Percentiles rank a stretch among this genome's conserved stretches.
phyloP scores from a whole-genome alignment of 176 grass and related monocot genomes.

The Juncus inflexus region DNA sequence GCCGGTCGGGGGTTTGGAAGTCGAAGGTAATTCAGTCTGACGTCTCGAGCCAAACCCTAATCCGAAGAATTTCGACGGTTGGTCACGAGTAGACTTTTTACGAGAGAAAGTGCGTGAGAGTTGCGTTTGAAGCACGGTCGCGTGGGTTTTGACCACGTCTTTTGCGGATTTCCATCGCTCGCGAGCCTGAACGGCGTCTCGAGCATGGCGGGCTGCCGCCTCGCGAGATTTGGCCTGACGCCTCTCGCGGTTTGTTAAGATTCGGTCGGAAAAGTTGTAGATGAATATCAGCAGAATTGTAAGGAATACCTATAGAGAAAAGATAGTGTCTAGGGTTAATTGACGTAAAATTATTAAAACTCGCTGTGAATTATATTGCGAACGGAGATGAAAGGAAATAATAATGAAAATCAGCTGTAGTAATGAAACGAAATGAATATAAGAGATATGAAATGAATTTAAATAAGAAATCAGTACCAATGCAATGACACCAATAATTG shows the following conservation, averaged over 20 bases:
- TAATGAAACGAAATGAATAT: neutral
- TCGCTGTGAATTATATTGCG: too few relatives aligned
- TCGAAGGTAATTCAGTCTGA: neutral
- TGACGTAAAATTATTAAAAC: too few relatives aligned
- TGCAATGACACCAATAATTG: constrained; percentile 79
- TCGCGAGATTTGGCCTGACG: constrained; percentile 89
- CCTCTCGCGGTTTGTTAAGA: constrained; percentile 71
- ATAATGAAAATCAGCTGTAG: too few relatives aligned
- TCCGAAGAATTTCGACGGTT: neutral
- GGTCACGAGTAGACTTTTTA: constrained; percentile 40
- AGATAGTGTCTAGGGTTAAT: too few relatives aligned
- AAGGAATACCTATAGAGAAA: constrained; percentile 47
- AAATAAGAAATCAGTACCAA: constrained; percentile 34
- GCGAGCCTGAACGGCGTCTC: constrained; percentile 56
- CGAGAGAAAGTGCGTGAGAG: constrained; percentile 83
- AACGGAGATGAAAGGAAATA: too few relatives aligned
- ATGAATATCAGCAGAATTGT: constrained; percentile 67
- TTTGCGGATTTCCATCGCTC: constrained; percentile 87
- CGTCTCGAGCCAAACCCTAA: neutral
- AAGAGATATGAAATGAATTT: constrained; percentile 14
- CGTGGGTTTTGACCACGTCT: constrained; percentile 80
- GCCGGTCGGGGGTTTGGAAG: constrained; percentile 7
- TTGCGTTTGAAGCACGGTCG: constrained; percentile 47
- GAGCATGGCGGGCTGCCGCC: constrained; percentile 63
- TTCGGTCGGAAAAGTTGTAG: constrained; percentile 92